Conservation (phyloP, 2,329 filamentous ascomycete species). For the Penicillium glabrum region DNA sequence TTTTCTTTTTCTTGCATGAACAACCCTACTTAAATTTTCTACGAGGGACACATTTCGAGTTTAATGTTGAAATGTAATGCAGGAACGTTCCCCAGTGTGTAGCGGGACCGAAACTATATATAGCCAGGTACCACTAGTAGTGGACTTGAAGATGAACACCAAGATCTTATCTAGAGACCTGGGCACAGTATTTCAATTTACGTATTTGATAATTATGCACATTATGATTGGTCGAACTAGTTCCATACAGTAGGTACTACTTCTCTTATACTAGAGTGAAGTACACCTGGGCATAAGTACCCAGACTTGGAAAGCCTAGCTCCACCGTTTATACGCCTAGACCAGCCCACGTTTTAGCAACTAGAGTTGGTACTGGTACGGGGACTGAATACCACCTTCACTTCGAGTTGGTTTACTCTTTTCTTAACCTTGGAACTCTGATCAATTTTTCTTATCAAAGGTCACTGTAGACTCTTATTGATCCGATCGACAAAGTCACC, state of each 20-base stretch:
- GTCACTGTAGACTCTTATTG: not conserved
- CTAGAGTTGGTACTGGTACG: not conserved
- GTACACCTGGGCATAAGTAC: too few relatives aligned
- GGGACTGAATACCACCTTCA: not conserved
- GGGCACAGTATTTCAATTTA: too few relatives aligned
- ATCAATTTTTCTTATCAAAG: not conserved
- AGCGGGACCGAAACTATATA: not conserved
- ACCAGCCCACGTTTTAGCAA: not conserved
- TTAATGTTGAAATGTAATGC: not conserved
- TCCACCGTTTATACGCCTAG: not conserved
- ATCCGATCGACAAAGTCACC: slow-evolving; percentile 3
- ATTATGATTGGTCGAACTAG: not conserved
- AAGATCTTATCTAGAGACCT: not conserved
- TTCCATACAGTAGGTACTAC: not conserved
- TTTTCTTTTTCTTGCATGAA: too few relatives aligned
- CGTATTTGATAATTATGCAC: not conserved
- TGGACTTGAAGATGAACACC: not conserved
- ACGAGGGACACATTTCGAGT: not conserved
- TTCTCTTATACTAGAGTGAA: not conserved
- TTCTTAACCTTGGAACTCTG: not conserved
- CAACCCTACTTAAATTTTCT: too few relatives aligned
- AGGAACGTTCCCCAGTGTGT: not conserved
- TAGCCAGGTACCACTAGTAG: not conserved
- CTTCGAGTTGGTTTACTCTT: not conserved
- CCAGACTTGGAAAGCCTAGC: not conserved